These are phyloP conservation scores for Arthrobotrys sphaeroides DNA, from an alignment of 2,329 filamentous ascomycete species.

Conservation along the genomic window DNA sequence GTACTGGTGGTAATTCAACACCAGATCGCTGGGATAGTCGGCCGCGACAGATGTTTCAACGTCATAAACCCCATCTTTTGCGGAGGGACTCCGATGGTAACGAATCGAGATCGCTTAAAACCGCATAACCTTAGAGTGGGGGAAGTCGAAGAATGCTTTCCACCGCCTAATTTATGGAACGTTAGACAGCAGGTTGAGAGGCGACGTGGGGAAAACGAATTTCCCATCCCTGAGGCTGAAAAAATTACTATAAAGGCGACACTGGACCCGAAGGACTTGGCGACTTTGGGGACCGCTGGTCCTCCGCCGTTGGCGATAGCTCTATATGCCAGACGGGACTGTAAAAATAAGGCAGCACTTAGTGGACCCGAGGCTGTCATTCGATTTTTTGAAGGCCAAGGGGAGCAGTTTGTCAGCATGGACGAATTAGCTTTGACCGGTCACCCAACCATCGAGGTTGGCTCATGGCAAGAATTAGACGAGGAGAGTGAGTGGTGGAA, in stretches of 20 bases:
- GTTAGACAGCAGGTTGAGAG: background rate
- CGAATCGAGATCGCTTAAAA: background rate
- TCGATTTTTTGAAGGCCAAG: constrained; percentile 8
- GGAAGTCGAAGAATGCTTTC: background rate
- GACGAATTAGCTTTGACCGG: too few species aligned
- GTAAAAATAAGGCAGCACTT: background rate
- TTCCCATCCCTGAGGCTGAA: constrained; percentile 9
- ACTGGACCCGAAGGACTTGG: background rate
- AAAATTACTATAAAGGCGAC: background rate
- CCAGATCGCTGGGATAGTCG: constrained; percentile 5
- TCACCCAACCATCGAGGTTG: background rate
- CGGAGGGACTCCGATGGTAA: background rate
- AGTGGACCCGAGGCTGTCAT: constrained; percentile 1
- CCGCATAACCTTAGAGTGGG: background rate
- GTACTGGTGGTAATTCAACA: background rate
- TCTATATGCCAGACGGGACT: constrained; percentile 18
- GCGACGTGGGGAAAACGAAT: too few species aligned
- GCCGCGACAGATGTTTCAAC: constrained; percentile 29
- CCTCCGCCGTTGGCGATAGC: constrained; percentile 14
- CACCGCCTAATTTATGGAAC: background rate
- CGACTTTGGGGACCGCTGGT: background rate
- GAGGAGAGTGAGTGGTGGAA: constrained; percentile 11
- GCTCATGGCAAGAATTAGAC: constrained; percentile 31
- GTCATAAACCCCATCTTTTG: constrained; percentile 19
- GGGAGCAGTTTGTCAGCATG: background rate